A percentile compares a stretch with the other conserved stretches of the same genome.
Evolutionary conservation across 768 basidiomycete genomes (phyloP).

Genomic region (Clathrus columnatus): DNA sequence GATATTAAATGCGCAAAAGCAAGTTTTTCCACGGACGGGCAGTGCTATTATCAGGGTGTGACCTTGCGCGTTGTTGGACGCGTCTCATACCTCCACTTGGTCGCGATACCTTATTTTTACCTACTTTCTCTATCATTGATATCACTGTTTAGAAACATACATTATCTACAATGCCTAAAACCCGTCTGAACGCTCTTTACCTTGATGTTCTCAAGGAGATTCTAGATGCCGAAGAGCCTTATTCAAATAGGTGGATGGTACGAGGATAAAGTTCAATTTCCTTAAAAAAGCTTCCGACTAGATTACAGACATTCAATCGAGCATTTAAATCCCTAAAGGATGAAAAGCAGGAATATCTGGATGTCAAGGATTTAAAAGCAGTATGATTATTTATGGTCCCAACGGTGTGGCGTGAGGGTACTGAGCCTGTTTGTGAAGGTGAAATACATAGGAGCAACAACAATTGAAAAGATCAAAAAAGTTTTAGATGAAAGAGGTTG

Average conservation of each 20-base stretch:
- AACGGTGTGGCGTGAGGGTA: not conserved
- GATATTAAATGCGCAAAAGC: no score
- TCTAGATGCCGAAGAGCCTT: not conserved
- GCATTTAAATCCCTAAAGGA: not conserved
- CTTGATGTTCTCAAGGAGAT: not conserved
- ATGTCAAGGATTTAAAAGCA: not conserved
- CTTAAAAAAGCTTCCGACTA: not conserved
- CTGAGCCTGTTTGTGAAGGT: not conserved
- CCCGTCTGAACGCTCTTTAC: not conserved
- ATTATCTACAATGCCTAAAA: not conserved
- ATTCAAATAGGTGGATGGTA: conserved; percentile 3
- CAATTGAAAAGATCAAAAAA: not conserved
- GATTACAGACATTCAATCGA: not conserved
- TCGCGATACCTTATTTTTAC: not conserved
- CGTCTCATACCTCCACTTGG: no score
- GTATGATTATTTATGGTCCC: not conserved
- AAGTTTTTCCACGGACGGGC: no score
- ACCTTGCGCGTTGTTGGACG: no score
- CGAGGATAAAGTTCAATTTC: not conserved
- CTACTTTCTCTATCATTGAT: not conserved
- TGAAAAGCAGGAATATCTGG: conserved; percentile 3
- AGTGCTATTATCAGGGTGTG: no score
- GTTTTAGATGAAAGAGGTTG: not conserved
- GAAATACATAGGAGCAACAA: not conserved
- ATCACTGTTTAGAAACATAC: not conserved